A percentile compares a stretch with the other conserved stretches of the same genome.
Conservation (phyloP, 2,329 filamentous ascomycete species). For the Colletotrichum tabaci region DNA sequence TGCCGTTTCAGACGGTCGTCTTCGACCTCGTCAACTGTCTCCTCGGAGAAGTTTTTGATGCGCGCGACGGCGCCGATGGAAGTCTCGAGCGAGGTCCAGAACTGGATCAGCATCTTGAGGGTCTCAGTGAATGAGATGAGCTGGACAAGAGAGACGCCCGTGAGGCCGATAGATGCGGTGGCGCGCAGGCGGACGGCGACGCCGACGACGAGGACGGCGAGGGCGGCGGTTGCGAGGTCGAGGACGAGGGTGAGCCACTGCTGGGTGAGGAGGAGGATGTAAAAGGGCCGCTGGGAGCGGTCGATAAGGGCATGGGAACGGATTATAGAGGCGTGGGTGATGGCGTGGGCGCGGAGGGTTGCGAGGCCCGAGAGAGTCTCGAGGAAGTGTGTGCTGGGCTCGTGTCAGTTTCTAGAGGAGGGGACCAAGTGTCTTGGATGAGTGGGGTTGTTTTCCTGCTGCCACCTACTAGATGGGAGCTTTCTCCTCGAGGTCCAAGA, state of each 20-base stretch:
- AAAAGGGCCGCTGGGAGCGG: slow-evolving; percentile 69
- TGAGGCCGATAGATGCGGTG: slow-evolving; percentile 37
- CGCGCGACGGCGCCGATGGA: slow-evolving; percentile 49
- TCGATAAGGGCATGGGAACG: slow-evolving; percentile 66
- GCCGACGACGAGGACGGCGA: slow-evolving; percentile 63
- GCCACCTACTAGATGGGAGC: slow-evolving; percentile 55
- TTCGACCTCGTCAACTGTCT: slow-evolving; percentile 49
- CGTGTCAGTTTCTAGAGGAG: neutral
- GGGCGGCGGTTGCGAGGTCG: slow-evolving; percentile 62
- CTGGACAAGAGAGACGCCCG: slow-evolving; percentile 49
- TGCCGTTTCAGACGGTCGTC: neutral
- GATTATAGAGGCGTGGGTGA: slow-evolving; percentile 59
- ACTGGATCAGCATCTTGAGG: slow-evolving; percentile 52
- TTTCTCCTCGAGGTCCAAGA: slow-evolving; percentile 60
- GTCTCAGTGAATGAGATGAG: slow-evolving; percentile 53
- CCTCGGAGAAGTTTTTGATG: slow-evolving; percentile 49
- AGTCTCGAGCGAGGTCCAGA: slow-evolving; percentile 51
- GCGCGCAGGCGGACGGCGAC: slow-evolving; percentile 54
- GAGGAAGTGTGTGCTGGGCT: slow-evolving; percentile 52
- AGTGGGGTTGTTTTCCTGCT: slow-evolving; percentile 21
- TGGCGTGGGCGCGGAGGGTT: slow-evolving; percentile 69
- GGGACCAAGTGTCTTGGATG: slow-evolving; percentile 35
- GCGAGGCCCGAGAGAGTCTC: slow-evolving; percentile 64
- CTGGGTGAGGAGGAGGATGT: slow-evolving; percentile 70
- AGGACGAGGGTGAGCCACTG: slow-evolving; percentile 70